These are phyloP conservation scores for Hyaloscypha hepaticicola DNA, from an alignment of 495 filamentous ascomycete genomes.

Conservation along the genomic window DNA sequence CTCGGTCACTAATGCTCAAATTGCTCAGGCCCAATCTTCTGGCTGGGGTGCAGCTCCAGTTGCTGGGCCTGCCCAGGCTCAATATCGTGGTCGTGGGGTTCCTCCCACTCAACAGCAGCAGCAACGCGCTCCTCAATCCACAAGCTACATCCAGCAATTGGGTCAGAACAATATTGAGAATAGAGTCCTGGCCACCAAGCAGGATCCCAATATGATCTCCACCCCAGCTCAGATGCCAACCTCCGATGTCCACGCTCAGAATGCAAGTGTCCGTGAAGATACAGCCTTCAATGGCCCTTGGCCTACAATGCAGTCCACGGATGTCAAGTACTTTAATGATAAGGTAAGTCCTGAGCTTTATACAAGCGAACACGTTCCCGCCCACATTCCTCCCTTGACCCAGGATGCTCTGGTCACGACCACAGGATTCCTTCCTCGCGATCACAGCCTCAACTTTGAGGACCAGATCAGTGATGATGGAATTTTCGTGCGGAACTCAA, in stretches of 20 bases:
- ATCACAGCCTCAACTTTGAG: conserved; percentile 7
- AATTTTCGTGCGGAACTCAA: conserved; percentile 2
- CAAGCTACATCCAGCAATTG: background rate
- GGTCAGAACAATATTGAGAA: background rate
- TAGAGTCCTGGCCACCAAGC: background rate
- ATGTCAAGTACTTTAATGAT: background rate
- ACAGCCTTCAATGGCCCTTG: background rate
- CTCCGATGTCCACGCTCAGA: background rate
- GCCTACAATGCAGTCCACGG: background rate
- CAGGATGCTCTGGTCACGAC: conserved; percentile 3
- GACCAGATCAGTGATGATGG: conserved; percentile 25
- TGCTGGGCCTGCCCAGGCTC: too few relatives aligned
- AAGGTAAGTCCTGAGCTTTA: background rate
- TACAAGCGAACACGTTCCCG: background rate
- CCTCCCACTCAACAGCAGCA: too few relatives aligned
- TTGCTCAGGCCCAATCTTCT: too few relatives aligned
- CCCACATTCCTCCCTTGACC: conserved; percentile 2
- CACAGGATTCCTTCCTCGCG: background rate
- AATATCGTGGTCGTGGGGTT: too few relatives aligned
- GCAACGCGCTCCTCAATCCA: background rate
- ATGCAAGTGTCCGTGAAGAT: background rate
- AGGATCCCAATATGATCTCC: background rate
- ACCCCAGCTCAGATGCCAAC: background rate
- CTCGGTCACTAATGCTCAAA: too few relatives aligned
- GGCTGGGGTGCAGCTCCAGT: too few relatives aligned